Percentiles rank a stretch among this genome's conserved stretches.
phyloP scores from a whole-genome alignment of 148 eudicot species.

The Spergularia marina region DNA sequence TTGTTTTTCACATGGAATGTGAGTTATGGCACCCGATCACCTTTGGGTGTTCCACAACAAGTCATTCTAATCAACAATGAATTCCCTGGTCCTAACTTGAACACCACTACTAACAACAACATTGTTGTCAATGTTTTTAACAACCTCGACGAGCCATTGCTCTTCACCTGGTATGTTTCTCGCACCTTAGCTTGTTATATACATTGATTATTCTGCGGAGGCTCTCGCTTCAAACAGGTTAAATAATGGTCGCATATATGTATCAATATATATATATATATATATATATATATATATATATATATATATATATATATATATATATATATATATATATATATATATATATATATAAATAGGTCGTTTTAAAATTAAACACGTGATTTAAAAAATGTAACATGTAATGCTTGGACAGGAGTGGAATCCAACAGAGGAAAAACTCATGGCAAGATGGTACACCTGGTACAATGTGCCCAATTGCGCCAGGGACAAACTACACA shows the following conservation, averaged over 20 bases:
- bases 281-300: too few relatives aligned
- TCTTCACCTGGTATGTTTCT: constrained; percentile 43
- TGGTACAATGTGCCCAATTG: constrained; percentile 60
- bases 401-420: constrained; percentile 32
- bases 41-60: constrained; percentile 59
- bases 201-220: too few relatives aligned
- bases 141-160: constrained; percentile 65
- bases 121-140: constrained; percentile 59
- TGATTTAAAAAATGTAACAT: too few relatives aligned
- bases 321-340: too few relatives aligned
- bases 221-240: too few relatives aligned
- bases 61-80: constrained; percentile 56
- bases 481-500: constrained; percentile 60
- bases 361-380: too few relatives aligned
- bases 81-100: constrained; percentile 61
- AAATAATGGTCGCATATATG: too few relatives aligned
- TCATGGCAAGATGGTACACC: constrained; percentile 65
- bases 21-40: constrained; percentile 52
- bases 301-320: too few relatives aligned
- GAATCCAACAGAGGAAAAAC: constrained; percentile 62
- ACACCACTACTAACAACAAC: constrained; percentile 62
- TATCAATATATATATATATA: too few relatives aligned
- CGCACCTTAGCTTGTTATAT: too few relatives aligned
- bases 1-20: constrained; percentile 51
- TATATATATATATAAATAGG: too few relatives aligned